A percentile compares a stretch with the other conserved stretches of the same genome.
These are phyloP conservation scores for Rosa rugosa DNA, from an alignment of 306 rosid genomes.

Conservation along the genomic window DNA sequence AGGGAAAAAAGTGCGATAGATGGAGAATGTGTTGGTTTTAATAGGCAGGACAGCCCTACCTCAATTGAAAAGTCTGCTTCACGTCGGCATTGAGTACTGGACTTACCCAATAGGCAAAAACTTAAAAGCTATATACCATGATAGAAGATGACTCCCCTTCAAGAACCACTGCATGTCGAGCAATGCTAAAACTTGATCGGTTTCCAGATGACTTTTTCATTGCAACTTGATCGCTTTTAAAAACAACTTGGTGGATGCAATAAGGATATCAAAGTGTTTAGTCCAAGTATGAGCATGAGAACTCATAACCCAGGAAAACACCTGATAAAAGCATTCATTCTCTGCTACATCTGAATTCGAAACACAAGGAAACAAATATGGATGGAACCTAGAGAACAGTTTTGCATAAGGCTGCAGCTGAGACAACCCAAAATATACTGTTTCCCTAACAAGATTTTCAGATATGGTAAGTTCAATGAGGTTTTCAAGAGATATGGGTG, in stretches of 20 bases:
- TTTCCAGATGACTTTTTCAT: neutral
- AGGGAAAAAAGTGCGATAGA: slow-evolving; percentile 24
- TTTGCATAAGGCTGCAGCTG: neutral
- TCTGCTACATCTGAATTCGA: neutral
- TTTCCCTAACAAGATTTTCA: neutral
- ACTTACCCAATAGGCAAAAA: slow-evolving; percentile 46
- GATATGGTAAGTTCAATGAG: neutral
- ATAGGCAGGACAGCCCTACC: slow-evolving; percentile 74
- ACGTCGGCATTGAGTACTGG: slow-evolving; percentile 36
- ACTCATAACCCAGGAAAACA: slow-evolving; percentile 2
- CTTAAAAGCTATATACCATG: slow-evolving; percentile 18
- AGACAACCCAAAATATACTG: neutral
- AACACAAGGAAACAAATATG: neutral
- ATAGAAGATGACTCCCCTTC: slow-evolving; percentile 22
- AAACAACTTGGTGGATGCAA: slow-evolving; percentile 12
- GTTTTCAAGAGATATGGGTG: neutral
- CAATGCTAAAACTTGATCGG: neutral
- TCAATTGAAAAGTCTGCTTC: slow-evolving; percentile 42
- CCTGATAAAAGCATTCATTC: neutral
- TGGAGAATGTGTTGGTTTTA: slow-evolving; percentile 38
- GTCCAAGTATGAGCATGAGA: neutral
- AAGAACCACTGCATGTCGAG: neutral
- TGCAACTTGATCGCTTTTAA: slow-evolving; percentile 15
- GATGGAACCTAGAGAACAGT: neutral
- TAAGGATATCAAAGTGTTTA: neutral